A percentile compares a stretch with the other conserved stretches of the same genome.
Evolutionary conservation across 176 grass and related monocot species (phyloP).

Genomic region (Ananas comosus): DNA sequence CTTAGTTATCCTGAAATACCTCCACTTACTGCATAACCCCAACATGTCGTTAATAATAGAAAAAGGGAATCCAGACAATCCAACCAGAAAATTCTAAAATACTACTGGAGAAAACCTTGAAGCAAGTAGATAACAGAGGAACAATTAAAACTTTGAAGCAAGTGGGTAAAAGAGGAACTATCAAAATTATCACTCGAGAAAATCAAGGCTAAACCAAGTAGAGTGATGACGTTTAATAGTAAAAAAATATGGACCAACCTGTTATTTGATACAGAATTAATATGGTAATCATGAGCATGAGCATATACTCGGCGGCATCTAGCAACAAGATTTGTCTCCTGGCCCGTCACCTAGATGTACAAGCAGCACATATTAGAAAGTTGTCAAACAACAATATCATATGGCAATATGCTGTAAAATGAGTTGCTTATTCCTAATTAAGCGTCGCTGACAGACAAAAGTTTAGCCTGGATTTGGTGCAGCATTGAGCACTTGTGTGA

Average conservation of each 20-base stretch:
- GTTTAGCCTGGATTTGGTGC: no score
- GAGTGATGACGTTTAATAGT: background rate
- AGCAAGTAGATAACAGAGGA: background rate
- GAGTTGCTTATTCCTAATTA: background rate
- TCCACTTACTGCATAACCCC: background rate
- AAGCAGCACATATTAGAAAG: conserved; percentile 9
- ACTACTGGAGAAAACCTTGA: no score
- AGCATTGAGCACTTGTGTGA: no score
- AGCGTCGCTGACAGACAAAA: background rate
- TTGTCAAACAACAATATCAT: conserved; percentile 9
- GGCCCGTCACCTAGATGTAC: conserved; percentile 52
- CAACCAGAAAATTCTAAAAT: no score
- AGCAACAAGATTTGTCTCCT: conserved; percentile 66
- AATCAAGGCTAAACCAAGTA: conserved; percentile 8
- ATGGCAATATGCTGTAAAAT: background rate
- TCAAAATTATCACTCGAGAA: conserved; percentile 7
- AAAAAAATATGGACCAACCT: conserved; percentile 31
- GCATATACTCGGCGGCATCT: conserved; percentile 79
- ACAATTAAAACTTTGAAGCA: conserved; percentile 3
- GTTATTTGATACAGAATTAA: conserved; percentile 93
- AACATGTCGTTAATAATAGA: no score
- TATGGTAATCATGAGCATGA: conserved; percentile 94
- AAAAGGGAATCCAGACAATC: no score
- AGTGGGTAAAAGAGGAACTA: conserved; percentile 12
- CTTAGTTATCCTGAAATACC: no score